These are phyloP conservation scores for Orbilia blumenaviensis DNA, from an alignment of 2,329 filamentous ascomycete genomes.

Conservation along the genomic window DNA sequence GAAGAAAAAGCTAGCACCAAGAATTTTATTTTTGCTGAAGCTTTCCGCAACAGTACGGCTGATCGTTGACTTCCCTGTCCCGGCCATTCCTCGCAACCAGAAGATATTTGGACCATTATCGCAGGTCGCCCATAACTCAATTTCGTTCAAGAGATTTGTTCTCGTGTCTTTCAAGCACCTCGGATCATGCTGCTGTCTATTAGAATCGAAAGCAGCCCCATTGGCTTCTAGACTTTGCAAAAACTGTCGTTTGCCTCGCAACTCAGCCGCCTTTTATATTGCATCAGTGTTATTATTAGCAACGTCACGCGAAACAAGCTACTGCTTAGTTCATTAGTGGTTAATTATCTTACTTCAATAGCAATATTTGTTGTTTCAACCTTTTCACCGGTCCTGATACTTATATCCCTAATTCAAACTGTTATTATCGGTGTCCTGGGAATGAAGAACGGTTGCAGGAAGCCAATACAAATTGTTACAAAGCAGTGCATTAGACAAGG, in stretches of 20 bases:
- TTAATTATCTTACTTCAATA: constrained; percentile 6
- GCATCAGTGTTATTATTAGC: neutral
- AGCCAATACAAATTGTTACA: neutral
- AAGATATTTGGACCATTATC: constrained; percentile 53
- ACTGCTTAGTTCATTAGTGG: neutral
- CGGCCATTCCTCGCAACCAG: constrained; percentile 60
- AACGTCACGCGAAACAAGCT: neutral
- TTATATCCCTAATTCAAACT: neutral
- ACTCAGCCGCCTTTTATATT: constrained; percentile 1
- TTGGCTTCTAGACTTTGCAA: constrained; percentile 6
- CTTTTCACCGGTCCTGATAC: neutral
- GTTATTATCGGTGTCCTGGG: constrained; percentile 10
- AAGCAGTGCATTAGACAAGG: constrained; percentile 54
- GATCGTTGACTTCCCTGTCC: constrained; percentile 54
- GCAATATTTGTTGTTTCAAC: constrained; percentile 2
- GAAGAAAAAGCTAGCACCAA: constrained; percentile 55
- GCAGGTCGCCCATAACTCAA: constrained; percentile 39
- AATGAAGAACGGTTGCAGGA: neutral
- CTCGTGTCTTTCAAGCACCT: constrained; percentile 48
- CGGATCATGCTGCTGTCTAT: constrained; percentile 8
- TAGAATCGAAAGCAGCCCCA: neutral
- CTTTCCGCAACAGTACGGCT: constrained; percentile 36
- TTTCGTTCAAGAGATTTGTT: constrained; percentile 54
- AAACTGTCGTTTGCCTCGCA: neutral
- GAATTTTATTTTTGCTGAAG: constrained; percentile 7